Conservation (phyloP, 345 rosid species). For the Microthlaspi erraticum region DNA sequence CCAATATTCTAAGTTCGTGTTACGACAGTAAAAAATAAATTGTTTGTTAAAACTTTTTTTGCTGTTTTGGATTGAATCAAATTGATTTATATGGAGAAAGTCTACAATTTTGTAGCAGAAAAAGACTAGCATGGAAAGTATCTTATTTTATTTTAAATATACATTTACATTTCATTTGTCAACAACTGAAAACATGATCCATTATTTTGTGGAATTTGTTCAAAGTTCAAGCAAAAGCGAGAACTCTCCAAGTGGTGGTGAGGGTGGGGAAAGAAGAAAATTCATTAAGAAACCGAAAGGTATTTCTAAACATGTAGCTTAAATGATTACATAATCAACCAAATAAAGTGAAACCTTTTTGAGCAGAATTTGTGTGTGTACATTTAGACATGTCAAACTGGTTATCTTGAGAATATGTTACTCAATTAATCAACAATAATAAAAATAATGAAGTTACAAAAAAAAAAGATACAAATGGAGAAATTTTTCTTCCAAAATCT, state of each 20-base stretch:
- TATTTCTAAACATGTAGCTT: conserved; percentile 9
- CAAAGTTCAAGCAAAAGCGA: conserved; percentile 18
- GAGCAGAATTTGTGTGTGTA: background rate
- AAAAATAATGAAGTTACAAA: background rate
- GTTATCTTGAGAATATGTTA: background rate
- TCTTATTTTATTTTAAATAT: background rate
- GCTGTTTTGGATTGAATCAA: background rate
- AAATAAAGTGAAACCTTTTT: background rate
- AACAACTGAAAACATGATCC: conserved; percentile 10
- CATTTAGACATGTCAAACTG: background rate
- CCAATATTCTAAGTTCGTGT: background rate
- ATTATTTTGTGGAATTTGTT: conserved; percentile 32
- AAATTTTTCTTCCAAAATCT: conserved; percentile 27
- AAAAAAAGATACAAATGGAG: background rate
- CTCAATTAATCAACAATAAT: background rate
- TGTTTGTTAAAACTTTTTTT: background rate
- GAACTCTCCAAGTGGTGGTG: conserved; percentile 28
- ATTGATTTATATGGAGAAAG: background rate
- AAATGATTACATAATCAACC: conserved; percentile 10
- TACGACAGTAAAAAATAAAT: background rate
- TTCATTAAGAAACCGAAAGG: conserved; percentile 3
- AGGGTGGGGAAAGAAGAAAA: background rate
- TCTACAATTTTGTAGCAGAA: background rate
- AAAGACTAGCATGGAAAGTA: background rate
- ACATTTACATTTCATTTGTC: background rate